Percentiles rank a stretch among this genome's conserved stretches.
Evolutionary conservation across 2,329 filamentous ascomycete genomes (phyloP).

Genomic region (Cercospora citrullina): DNA sequence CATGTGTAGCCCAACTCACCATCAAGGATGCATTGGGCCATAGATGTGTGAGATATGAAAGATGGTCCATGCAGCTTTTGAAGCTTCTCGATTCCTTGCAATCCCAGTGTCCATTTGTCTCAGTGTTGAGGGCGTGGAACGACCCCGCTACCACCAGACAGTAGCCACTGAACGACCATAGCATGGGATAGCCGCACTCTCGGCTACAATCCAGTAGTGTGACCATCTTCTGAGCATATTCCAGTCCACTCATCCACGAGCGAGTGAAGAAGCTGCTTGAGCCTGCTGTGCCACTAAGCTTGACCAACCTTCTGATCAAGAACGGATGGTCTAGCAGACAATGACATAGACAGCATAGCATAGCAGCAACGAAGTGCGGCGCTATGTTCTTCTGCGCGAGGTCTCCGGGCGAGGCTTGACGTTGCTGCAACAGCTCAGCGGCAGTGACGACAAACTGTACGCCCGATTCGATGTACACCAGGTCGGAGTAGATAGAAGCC

Average conservation of each 20-base stretch:
- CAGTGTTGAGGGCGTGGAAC: neutral
- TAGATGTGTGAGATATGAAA: neutral
- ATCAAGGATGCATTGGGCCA: conserved; percentile 1
- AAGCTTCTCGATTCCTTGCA: neutral
- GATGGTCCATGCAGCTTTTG: neutral
- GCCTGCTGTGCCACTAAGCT: neutral
- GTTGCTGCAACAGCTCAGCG: neutral
- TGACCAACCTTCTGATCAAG: neutral
- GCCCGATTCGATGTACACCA: neutral
- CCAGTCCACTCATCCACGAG: neutral
- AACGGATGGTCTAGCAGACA: neutral
- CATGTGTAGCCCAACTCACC: neutral
- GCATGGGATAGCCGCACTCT: neutral
- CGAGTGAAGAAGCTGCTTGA: neutral
- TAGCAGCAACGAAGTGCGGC: neutral
- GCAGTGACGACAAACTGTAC: neutral
- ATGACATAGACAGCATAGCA: neutral
- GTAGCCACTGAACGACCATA: conserved; percentile 1
- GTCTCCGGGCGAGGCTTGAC: neutral
- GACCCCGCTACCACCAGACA: neutral
- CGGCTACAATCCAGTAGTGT: neutral
- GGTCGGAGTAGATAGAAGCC: neutral
- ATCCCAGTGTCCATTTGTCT: neutral
- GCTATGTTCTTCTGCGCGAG: neutral
- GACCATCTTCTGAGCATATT: neutral